Evolutionary conservation across 1,284 basidiomycete species (phyloP).

Genomic region (Moesziomyces aphidis): DNA sequence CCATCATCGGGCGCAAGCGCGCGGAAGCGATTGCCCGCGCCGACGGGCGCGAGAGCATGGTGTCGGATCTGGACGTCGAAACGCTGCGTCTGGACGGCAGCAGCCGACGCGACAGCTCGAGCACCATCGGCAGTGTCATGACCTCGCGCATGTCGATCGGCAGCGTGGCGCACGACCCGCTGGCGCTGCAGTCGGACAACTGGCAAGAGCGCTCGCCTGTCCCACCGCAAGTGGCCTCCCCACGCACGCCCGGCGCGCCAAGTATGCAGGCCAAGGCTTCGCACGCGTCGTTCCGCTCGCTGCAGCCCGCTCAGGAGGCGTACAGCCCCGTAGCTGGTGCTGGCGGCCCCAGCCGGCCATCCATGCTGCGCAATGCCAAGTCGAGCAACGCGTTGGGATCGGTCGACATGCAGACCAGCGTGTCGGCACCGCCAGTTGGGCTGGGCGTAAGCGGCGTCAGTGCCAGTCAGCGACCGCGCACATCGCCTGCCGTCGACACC

Average conservation of each 20-base stretch:
- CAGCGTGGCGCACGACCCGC: constrained; percentile 30
- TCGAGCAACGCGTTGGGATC: constrained; percentile 24
- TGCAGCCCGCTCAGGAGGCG: constrained; percentile 24
- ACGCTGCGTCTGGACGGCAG: constrained; percentile 59
- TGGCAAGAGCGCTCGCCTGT: constrained; percentile 10
- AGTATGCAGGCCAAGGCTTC: constrained; percentile 19
- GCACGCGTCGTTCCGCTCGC: constrained; percentile 22
- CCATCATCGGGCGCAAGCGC: constrained; percentile 50
- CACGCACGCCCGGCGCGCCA: not conserved
- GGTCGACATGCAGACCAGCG: constrained; percentile 28
- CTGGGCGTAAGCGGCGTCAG: constrained; percentile 2
- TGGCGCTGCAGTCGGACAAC: constrained; percentile 12
- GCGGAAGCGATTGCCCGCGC: constrained; percentile 51
- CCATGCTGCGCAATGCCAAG: constrained; percentile 32
- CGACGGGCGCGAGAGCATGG: constrained; percentile 57
- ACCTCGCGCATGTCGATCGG: constrained; percentile 47
- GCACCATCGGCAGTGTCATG: constrained; percentile 50
- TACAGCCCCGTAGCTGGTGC: not conserved
- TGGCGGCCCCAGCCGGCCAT: not conserved
- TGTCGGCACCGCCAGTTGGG: constrained; percentile 8
- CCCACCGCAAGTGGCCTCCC: not conserved
- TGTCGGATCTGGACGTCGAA: constrained; percentile 64
- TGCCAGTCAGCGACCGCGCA: constrained; percentile 9
- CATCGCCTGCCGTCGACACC: constrained; percentile 42
- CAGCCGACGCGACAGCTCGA: constrained; percentile 54